Evolutionary conservation across 192 early-diverging fungal species (phyloP).

Genomic region (Coemansia sp.): DNA sequence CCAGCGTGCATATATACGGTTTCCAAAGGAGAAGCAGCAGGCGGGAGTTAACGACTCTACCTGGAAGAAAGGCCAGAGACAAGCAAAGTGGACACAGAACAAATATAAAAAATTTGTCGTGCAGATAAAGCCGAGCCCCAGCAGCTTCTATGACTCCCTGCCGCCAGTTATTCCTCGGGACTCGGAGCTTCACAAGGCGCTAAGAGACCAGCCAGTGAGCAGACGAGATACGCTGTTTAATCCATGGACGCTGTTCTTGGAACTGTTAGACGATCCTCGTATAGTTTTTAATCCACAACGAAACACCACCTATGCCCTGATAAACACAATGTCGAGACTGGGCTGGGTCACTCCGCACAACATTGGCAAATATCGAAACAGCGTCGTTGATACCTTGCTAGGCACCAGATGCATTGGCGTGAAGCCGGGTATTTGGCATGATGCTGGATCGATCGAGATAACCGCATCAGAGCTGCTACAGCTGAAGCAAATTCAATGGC

Average conservation of each 20-base stretch:
- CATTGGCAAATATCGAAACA: slow-evolving; percentile 18
- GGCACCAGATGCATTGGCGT: slow-evolving; percentile 5
- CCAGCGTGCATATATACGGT: too few relatives aligned
- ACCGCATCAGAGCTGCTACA: slow-evolving; percentile 12
- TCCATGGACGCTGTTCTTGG: slow-evolving; percentile 44
- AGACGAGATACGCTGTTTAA: slow-evolving; percentile 21
- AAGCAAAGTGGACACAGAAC: too few relatives aligned
- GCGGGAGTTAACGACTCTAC: too few relatives aligned
- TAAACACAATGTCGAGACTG: slow-evolving; percentile 18
- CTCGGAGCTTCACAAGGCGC: slow-evolving; percentile 21
- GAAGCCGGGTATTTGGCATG: not conserved
- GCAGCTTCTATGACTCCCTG: too few relatives aligned
- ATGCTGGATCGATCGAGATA: too few relatives aligned
- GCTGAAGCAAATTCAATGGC: slow-evolving; percentile 40
- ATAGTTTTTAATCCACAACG: not conserved
- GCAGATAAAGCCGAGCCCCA: too few relatives aligned
- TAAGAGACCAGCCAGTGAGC: slow-evolving; percentile 10
- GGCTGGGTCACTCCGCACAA: slow-evolving; percentile 31
- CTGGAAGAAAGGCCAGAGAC: too few relatives aligned
- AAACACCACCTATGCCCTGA: not conserved
- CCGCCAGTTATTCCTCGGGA: slow-evolving; percentile 9
- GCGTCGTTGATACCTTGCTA: slow-evolving; percentile 18
- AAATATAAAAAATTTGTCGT: too few relatives aligned
- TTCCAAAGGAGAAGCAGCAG: too few relatives aligned
- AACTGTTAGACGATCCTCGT: slow-evolving; percentile 37